Evolutionary conservation across 208 protist genomes (phyloP).

Genomic region (Pavlovales sp.): DNA sequence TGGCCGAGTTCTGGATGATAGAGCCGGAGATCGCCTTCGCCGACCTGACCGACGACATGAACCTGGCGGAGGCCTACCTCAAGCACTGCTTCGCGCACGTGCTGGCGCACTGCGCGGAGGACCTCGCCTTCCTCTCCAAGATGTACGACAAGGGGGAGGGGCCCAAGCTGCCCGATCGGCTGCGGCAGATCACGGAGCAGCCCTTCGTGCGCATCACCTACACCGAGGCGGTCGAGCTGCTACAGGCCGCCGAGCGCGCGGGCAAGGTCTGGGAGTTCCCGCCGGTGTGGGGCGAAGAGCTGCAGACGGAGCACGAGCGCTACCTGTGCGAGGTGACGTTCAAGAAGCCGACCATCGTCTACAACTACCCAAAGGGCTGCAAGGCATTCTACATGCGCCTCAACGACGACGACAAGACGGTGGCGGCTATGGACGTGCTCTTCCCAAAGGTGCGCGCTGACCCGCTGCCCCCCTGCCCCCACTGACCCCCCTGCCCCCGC

Average conservation of each 20-base stretch:
- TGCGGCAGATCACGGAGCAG: conserved; percentile 40
- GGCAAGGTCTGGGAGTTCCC: conserved; percentile 53
- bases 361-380: conserved; percentile 68
- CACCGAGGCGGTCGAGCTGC: conserved; percentile 65
- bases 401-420: conserved; percentile 63
- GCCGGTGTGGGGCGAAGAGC: conserved; percentile 64
- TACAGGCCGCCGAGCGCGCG: conserved; percentile 48
- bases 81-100: conserved; percentile 50
- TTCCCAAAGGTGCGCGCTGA: too few relatives aligned
- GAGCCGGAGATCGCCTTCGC: conserved; percentile 74
- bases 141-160: conserved; percentile 43
- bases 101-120: conserved; percentile 47
- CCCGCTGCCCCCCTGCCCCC: too few relatives aligned
- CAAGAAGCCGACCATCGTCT: conserved; percentile 61
- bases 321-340: conserved; percentile 54
- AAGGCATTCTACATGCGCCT: conserved; percentile 73
- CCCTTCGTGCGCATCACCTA: conserved; percentile 64
- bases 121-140: conserved; percentile 55
- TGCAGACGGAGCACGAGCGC: conserved; percentile 69
- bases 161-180: conserved; percentile 47
- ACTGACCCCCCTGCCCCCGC: too few relatives aligned
- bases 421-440: conserved; percentile 68
- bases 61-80: conserved; percentile 49
- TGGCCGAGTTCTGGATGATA: conserved; percentile 80
- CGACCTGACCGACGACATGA: conserved; percentile 59